Conservation (phyloP, 1,284 basidiomycete species). For the Earliella scabrosa region DNA sequence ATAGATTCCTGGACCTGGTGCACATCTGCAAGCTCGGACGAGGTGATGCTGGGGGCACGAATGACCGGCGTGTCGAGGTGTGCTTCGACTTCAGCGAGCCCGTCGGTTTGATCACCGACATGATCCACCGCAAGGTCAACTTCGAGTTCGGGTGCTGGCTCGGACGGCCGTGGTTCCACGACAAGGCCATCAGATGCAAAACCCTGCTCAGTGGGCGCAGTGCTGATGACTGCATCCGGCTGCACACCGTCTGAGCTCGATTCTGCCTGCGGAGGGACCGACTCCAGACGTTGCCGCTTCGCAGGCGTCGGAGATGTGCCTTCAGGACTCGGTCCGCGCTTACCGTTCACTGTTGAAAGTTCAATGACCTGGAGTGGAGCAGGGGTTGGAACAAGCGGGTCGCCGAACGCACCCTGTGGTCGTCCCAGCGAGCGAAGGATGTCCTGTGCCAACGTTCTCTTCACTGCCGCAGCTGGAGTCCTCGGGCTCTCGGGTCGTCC, state of each 20-base stretch:
- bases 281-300: constrained; percentile 8
- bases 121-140: no score
- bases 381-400: neutral
- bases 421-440: constrained; percentile 45
- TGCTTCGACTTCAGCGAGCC: neutral
- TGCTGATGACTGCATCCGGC: neutral
- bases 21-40: constrained; percentile 14
- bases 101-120: neutral
- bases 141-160: neutral
- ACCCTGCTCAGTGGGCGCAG: neutral
- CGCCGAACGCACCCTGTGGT: constrained; percentile 17
- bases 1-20: constrained; percentile 7
- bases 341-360: constrained; percentile 1
- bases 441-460: constrained; percentile 45
- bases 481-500: constrained; percentile 17
- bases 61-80: no score
- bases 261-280: neutral
- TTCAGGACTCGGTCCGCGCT: constrained; percentile 12
- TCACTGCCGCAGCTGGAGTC: constrained; percentile 43
- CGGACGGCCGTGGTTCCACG: neutral
- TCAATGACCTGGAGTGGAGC: neutral
- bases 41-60: constrained; percentile 7
- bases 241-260: neutral
- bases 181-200: neutral
- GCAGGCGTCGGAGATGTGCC: neutral